Percentiles rank a stretch among this genome's conserved stretches.
Evolutionary conservation across 768 basidiomycete genomes (phyloP).

Genomic region (Macrolepiota fuliginosa): DNA sequence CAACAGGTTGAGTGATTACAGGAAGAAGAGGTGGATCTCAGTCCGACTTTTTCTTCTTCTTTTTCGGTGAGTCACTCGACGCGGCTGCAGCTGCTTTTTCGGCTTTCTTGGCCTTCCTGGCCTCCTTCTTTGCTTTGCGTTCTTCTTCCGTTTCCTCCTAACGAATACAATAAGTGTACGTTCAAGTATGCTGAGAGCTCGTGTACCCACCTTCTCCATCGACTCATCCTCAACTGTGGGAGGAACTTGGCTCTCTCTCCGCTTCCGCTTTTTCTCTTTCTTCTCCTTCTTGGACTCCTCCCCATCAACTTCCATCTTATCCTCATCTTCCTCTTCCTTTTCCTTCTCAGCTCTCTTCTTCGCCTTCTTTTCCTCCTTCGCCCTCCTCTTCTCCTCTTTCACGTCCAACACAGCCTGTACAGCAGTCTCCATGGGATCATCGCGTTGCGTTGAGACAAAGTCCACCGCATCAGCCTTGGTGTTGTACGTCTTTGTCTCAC

Average conservation of each 20-base stretch:
- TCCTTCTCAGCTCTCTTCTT: slow-evolving; percentile 62
- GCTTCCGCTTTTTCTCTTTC: slow-evolving; percentile 42
- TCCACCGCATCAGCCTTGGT: slow-evolving; percentile 78
- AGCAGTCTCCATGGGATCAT: slow-evolving; percentile 69
- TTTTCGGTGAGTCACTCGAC: slow-evolving; percentile 32
- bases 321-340: slow-evolving; percentile 33
- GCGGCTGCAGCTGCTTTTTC: slow-evolving; percentile 31
- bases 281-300: slow-evolving; percentile 35
- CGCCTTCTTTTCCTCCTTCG: slow-evolving; percentile 75
- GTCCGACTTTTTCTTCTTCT: slow-evolving; percentile 60
- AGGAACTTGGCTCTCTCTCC: slow-evolving; percentile 35
- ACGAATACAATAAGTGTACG: slow-evolving; percentile 4
- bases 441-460: slow-evolving; percentile 83
- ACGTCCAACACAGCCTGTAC: slow-evolving; percentile 75
- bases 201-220: slow-evolving; percentile 34
- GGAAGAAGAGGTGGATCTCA: slow-evolving; percentile 21
- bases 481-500: slow-evolving; percentile 84
- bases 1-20: slow-evolving; percentile 8
- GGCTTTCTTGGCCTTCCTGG: slow-evolving; percentile 66
- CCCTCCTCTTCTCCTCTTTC: slow-evolving; percentile 82
- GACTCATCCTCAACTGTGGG: slow-evolving; percentile 34
- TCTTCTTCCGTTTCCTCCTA: slow-evolving; percentile 80
- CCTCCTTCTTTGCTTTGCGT: slow-evolving; percentile 76
- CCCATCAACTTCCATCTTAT: slow-evolving; percentile 40
- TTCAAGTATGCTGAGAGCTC: slow-evolving; percentile 9